Conservation (phyloP, 2,329 filamentous ascomycete genomes). For the Ilyonectria sp. region DNA sequence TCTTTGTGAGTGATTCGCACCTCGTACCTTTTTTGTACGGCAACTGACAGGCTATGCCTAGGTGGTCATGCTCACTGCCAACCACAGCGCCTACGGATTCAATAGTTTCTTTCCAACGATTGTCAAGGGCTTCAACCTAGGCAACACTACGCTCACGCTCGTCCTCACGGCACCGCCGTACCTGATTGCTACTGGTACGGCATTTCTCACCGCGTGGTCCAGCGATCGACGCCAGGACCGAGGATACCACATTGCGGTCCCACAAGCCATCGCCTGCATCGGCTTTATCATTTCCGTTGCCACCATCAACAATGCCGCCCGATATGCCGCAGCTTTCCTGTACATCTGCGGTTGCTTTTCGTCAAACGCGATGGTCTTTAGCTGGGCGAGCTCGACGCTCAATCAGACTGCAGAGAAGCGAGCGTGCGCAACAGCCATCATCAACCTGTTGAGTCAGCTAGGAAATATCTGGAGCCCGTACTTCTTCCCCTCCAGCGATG, state of each 20-base stretch:
- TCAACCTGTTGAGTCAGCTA: slow-evolving; percentile 38
- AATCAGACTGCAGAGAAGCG: slow-evolving; percentile 55
- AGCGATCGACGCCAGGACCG: slow-evolving; percentile 40
- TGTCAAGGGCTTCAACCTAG: slow-evolving; percentile 38
- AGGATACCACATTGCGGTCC: slow-evolving; percentile 39
- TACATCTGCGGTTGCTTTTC: slow-evolving; percentile 40
- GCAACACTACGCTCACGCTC: slow-evolving; percentile 40
- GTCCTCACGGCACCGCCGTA: slow-evolving; percentile 47
- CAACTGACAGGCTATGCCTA: slow-evolving; percentile 3
- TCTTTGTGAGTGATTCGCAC: slow-evolving; percentile 36
- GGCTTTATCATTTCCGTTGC: slow-evolving; percentile 45
- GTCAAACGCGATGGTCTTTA: slow-evolving; percentile 53
- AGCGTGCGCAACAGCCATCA: slow-evolving; percentile 43
- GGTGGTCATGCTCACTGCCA: slow-evolving; percentile 39
- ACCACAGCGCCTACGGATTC: slow-evolving; percentile 44
- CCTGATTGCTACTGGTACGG: slow-evolving; percentile 36
- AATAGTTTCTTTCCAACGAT: slow-evolving; percentile 47
- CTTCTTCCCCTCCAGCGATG: slow-evolving; percentile 39
- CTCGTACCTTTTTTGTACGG: not conserved
- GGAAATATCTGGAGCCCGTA: slow-evolving; percentile 49
- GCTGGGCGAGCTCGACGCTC: slow-evolving; percentile 53
- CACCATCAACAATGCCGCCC: slow-evolving; percentile 38
- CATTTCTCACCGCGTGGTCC: slow-evolving; percentile 37
- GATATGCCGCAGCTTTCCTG: slow-evolving; percentile 40
- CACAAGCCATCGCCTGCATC: slow-evolving; percentile 30